Conservation (phyloP, 345 rosid genomes). For the Citrus inodora region DNA sequence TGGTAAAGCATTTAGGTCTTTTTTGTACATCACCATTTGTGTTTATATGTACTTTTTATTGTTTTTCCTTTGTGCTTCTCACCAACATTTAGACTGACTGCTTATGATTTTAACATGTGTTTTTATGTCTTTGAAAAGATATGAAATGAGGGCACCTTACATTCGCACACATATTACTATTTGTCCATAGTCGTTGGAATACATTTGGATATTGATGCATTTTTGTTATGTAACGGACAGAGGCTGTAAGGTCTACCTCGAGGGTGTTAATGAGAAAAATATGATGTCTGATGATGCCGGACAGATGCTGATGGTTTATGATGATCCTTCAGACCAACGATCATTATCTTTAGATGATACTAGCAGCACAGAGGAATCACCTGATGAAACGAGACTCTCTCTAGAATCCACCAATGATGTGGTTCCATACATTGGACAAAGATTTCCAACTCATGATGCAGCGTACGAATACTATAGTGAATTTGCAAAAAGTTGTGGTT, state of each 20-base stretch:
- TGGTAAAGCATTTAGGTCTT: not conserved
- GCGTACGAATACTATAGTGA: constrained; percentile 89
- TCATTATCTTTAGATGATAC: constrained; percentile 79
- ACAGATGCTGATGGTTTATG: constrained; percentile 62
- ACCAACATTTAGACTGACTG: not conserved
- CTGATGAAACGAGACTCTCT: constrained; percentile 70
- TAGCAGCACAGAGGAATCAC: constrained; percentile 85
- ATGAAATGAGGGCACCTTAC: not conserved
- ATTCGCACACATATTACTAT: not conserved
- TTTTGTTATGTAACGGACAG: constrained; percentile 19
- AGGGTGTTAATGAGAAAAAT: constrained; percentile 28
- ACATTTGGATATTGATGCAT: not conserved
- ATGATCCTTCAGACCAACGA: constrained; percentile 82
- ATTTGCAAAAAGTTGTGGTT: constrained; percentile 84
- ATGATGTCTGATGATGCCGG: constrained; percentile 73
- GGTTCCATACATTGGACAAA: constrained; percentile 79
- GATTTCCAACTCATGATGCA: constrained; percentile 80
- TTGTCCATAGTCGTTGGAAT: not conserved
- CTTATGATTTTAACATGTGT: not conserved
- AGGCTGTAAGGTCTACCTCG: constrained; percentile 4
- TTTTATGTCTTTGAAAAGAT: not conserved
- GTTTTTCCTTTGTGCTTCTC: not conserved
- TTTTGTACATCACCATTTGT: not conserved
- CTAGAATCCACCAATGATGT: constrained; percentile 58
- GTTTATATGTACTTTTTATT: not conserved